A percentile compares a stretch with the other conserved stretches of the same genome.
Evolutionary conservation across 805 yeast species (phyloP).

Genomic region (Ogataea degrootiae): DNA sequence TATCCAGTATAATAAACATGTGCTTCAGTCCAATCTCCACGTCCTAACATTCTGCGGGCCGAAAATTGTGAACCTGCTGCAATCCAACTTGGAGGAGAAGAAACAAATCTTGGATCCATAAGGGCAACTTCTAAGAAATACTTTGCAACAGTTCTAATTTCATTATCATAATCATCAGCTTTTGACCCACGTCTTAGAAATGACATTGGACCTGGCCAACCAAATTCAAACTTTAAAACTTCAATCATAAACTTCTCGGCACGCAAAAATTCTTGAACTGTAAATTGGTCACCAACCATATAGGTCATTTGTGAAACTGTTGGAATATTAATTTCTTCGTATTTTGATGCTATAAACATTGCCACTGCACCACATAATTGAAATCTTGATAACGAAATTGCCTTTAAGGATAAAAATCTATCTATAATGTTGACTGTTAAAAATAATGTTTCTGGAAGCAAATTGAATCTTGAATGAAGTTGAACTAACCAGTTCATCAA

Average conservation of each 20-base stretch:
- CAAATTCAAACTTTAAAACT: constrained; percentile 66
- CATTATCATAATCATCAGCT: constrained; percentile 85
- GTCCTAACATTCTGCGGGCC: constrained; percentile 67
- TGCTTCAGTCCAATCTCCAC: constrained; percentile 77
- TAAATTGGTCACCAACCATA: constrained; percentile 78
- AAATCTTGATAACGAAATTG: constrained; percentile 76
- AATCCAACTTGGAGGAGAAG: constrained; percentile 66
- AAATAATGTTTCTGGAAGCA: constrained; percentile 80
- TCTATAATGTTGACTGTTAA: constrained; percentile 83
- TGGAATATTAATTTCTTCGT: constrained; percentile 90
- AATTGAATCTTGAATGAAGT: constrained; percentile 74
- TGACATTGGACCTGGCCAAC: constrained; percentile 87
- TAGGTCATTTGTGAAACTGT: constrained; percentile 78
- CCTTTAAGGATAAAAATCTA: constrained; percentile 66
- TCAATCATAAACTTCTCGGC: constrained; percentile 80
- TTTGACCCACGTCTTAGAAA: constrained; percentile 83
- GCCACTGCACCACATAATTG: constrained; percentile 94
- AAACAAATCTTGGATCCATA: constrained; percentile 69
- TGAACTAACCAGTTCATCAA: constrained; percentile 89
- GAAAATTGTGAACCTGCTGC: constrained; percentile 84
- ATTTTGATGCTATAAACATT: constrained; percentile 86
- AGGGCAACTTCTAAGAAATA: constrained; percentile 74
- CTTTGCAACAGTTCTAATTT: constrained; percentile 80
- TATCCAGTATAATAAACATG: constrained; percentile 93
- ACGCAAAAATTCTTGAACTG: constrained; percentile 68